Base-by-base conservation (phyloP, 1,139 yeast genomes). In the Kodamaea anthophila region DNA sequence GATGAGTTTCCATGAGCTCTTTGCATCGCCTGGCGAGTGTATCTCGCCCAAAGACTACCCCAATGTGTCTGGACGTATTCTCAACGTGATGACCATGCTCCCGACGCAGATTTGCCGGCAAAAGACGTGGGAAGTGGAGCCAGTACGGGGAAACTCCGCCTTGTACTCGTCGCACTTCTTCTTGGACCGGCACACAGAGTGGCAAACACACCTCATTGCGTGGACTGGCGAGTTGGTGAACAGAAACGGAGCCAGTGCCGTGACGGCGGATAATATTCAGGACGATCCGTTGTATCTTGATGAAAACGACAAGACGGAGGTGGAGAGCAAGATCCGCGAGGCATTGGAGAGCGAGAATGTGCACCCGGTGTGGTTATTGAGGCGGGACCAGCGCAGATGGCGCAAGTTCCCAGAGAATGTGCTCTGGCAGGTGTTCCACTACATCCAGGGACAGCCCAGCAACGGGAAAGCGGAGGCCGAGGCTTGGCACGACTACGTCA, bases 401-500 rank as follows among this genome's bases (percentile, higher is more conserved):
- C 67, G 95, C 46, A 65, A 67, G 37, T 88, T 86, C 51, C 95
- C 97, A 0, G 98, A 91, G 50, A 77, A 82, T 44, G 80, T 80
- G 14, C 64, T 93, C 26, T 93, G 98, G 97, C 96, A 96, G 1
- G 81, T 86, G 3, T 77, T 88, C 55, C 98, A 93, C 53, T 91
- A 91, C 57, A 84, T 88, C 51, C 83, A 85, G 56, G 81, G 79
- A 31, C 74, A 76, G 24, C 60, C 67, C 0, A 52, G 60, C 2
- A 82, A 82, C 48, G 91, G 91, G 2, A 65, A 66, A 34, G 75
- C 74, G 28, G 94, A 86, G 47, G 67, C 74, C 29, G 66, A 73
- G 30, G 85, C 91, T 74, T 91, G 97, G 96, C 72, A 79, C 49
- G 94, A 85, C 51, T 93, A 91, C 50, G 94, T 86, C 31, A 76